Conservation (phyloP, 768 basidiomycete genomes). For the Phylloporus sp. region DNA sequence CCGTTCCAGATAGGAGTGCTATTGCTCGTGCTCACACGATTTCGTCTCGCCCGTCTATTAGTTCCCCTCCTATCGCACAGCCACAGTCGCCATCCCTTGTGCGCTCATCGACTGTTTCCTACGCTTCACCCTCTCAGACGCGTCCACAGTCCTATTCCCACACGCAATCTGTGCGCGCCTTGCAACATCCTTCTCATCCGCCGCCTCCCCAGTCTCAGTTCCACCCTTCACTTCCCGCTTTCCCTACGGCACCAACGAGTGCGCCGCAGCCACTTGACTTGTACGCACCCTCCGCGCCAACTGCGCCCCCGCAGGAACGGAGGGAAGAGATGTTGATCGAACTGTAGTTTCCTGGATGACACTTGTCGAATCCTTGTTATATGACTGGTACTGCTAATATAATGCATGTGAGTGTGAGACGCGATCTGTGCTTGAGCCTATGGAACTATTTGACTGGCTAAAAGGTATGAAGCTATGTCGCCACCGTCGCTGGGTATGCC, state of each 20-base stretch:
- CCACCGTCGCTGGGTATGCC: too few species aligned
- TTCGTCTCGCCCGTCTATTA: conserved; percentile 17
- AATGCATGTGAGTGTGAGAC: too few species aligned
- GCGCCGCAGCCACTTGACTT: conserved; percentile 51
- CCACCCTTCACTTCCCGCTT: conserved; percentile 44
- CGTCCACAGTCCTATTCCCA: conserved; percentile 9
- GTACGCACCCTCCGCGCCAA: conserved; percentile 46
- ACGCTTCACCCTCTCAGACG: conserved; percentile 8
- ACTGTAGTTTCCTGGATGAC: conserved; percentile 14
- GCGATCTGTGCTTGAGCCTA: too few species aligned
- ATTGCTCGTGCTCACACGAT: conserved; percentile 29
- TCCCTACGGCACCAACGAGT: conserved; percentile 62
- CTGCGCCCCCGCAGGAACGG: conserved; percentile 52
- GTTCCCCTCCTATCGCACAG: conserved; percentile 10
- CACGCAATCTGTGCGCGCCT: background rate
- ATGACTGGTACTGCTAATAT: too few species aligned
- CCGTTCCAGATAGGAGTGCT: conserved; percentile 15
- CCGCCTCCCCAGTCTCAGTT: conserved; percentile 18
- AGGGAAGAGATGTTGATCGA: conserved; percentile 57
- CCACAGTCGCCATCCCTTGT: conserved; percentile 18
- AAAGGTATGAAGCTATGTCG: too few species aligned
- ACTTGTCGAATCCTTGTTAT: background rate
- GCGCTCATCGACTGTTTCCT: conserved; percentile 20
- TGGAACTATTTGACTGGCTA: too few species aligned
- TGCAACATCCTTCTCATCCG: conserved; percentile 9